phyloP scores from a whole-genome alignment of 306 rosid species.

The Betula pendula region DNA sequence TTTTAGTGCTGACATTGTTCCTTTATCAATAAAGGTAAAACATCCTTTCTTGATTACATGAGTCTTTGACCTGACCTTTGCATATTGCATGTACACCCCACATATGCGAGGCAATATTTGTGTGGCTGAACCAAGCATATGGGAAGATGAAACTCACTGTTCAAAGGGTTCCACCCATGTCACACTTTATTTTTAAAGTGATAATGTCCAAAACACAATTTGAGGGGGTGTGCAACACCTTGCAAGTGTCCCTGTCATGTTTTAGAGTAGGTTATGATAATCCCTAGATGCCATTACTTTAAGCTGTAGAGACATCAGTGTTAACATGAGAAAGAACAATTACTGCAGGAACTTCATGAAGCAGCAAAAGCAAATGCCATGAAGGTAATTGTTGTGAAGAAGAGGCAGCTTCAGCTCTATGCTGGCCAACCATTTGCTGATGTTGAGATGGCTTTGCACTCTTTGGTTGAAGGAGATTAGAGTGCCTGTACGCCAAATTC shows the following conservation, averaged over 20 bases:
- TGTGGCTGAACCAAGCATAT: constrained; percentile 6
- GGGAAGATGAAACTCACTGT: constrained; percentile 20
- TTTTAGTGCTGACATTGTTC: constrained; percentile 60
- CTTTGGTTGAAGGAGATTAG: constrained; percentile 51
- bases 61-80: neutral
- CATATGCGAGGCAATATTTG: neutral
- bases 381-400: constrained; percentile 68
- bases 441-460: constrained; percentile 67
- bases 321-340: neutral
- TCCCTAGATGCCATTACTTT: neutral
- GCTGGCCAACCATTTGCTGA: constrained; percentile 84
- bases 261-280: neutral
- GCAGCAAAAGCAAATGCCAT: constrained; percentile 48
- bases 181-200: constrained; percentile 1
- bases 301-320: neutral
- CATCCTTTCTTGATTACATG: constrained; percentile 10
- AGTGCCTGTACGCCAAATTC: constrained; percentile 5
- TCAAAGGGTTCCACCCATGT: constrained; percentile 2
- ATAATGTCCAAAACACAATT: neutral
- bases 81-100: neutral
- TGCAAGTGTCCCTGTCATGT: neutral
- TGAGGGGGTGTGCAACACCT: neutral
- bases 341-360: constrained; percentile 65
- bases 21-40: constrained; percentile 67
- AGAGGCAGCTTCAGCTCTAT: constrained; percentile 78